Base-by-base conservation (phyloP, 1,284 basidiomycete species). In the Volvariella surrecta region DNA sequence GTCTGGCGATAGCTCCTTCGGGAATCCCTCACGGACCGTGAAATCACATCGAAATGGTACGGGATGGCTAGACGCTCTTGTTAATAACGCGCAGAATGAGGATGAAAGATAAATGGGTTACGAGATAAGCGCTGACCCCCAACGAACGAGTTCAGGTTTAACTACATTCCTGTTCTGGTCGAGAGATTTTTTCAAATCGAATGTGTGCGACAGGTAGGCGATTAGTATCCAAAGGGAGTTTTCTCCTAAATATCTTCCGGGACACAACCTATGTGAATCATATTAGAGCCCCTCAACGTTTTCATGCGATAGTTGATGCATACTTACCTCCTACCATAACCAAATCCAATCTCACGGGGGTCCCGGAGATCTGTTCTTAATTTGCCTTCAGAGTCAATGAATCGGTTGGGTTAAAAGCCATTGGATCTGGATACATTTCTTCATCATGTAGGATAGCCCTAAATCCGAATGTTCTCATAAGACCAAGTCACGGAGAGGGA, bases 321-420 rank as follows among this genome's bases (percentile, higher is more conserved):
- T 16, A 15, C 34, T 35, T 9, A n/a, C 38, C 38, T 19, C 19
- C 38, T 4, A 7, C 38, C 38, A 22, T 39, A 39, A 19, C 38
- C 38, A 39, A 39, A 39, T 6, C 11, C 38, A 15, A 20, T n/a
- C 7, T 19, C 16, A 4, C 20, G 15, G 19, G 38, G 16, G 15
- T 39, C 38, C 9, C 8, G 20, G 4, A 20, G 4, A 15, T 39
- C 38, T 6, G 34, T 35, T 18, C 34, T 35, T 6, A 35, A 7
- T 35, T 35, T 18, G 17, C 17, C 17, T 8, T 34, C 24, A n/a
- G 39, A n/a, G 19, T 42, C 37, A 15, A 54, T 4, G 31, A 50
- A 54, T 20, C 53, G 48, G 16, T 48, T 44, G 53, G 53, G 10
- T 49, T 45, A 37, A 53, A 53, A 9, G 28, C 38, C 17, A 39